Evolutionary conservation across 2,329 filamentous ascomycete genomes (phyloP), one percentile per base, ranked within the genome.

Genomic region (Penicillium psychrosexuale): DNA sequence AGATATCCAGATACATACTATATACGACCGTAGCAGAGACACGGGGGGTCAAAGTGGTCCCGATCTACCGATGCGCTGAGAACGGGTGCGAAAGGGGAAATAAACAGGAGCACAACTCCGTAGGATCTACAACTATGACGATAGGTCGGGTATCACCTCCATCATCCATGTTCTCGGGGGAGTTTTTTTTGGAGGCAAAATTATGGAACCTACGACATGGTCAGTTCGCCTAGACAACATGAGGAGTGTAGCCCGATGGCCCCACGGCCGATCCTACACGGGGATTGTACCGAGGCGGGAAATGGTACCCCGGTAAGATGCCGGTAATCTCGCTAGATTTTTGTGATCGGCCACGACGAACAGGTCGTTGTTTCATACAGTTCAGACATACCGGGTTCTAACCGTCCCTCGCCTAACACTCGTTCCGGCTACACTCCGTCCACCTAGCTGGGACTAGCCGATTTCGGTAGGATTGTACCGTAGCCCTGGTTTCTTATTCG

Each of bases 301-400:
- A 30, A 34, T 56, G 38, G 51, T 11, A 36, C 33, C 8, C 31
- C 50, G 33, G 54, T 53, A 44, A n/a, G 30, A 47, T 52, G 43
- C 43, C 43, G 48, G 42, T 17, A 48, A 48, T 37, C 34, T 36
- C 39, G 44, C 38, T 46, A 15, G 8, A 48, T 49, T 49, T 15
- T 8, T n/a, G 31, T 36, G 38, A 43, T 47, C 34, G 50, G 36
- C 17, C 17, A 45, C 22, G 39, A 55, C 40, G 52, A 55, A 63
- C 63, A 53, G 58, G 56, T 61, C 59, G 57, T 51, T 64, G 62
- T 64, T 62, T 64, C 61, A 50, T 47, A 43, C 42, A 30, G n/a
- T 47, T 12, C 47, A 47, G 34, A 34, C 19, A n/a, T 51, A 34
- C 34, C 52, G 28, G 50, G 8, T 55, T 33, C 39, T 12, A 34